These are phyloP conservation scores for Epithemia pelagica DNA, from an alignment of 108 stramenopile genomes.

Conservation along the genomic window DNA sequence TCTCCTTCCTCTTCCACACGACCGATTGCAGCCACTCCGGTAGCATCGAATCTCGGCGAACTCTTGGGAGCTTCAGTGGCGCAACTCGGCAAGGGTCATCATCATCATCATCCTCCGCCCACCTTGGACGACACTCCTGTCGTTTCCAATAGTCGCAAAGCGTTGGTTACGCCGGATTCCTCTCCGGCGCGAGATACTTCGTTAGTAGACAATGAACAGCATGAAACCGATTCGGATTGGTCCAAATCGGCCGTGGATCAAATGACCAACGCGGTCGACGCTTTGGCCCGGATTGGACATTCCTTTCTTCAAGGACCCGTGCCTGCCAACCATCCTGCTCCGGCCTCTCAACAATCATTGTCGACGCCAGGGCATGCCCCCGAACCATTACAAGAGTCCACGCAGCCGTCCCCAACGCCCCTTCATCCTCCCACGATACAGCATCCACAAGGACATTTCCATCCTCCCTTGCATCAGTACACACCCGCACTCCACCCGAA, in stretches of 20 bases:
- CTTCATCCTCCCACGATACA: neutral
- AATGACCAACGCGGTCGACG: neutral
- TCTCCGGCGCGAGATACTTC: neutral
- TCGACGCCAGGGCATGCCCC: neutral
- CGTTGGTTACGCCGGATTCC: neutral
- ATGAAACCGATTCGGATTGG: neutral
- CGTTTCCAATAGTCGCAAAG: neutral
- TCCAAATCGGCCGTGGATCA: neutral
- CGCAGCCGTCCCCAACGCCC: neutral
- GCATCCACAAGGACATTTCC: neutral
- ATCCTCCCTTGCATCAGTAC: neutral
- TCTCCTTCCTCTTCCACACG: no score
- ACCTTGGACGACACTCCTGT: neutral
- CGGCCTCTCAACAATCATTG: neutral
- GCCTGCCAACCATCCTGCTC: no score
- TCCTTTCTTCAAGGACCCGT: neutral
- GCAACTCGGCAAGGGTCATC: neutral
- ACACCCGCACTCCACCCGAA: neutral
- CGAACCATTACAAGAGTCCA: neutral
- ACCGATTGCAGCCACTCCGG: neutral
- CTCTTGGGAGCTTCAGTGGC: neutral
- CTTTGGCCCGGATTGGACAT: neutral
- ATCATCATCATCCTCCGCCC: neutral
- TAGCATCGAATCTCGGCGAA: neutral
- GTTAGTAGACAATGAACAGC: neutral